Evolutionary conservation across 495 filamentous ascomycete species (phyloP).

Genomic region (Chlorociboria aeruginascens): DNA sequence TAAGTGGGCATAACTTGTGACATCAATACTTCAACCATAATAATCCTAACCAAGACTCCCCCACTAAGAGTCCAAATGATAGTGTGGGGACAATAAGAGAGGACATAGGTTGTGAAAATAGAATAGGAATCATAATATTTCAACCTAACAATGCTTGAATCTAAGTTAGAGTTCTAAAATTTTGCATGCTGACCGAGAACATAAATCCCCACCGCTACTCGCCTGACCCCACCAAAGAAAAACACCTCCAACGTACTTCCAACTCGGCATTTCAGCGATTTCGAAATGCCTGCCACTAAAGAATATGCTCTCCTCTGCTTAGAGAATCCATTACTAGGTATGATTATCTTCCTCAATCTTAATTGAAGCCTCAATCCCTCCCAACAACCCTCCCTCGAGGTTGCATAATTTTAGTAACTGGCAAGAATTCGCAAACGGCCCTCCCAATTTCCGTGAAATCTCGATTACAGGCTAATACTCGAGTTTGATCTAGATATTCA

Average conservation of each 20-base stretch:
- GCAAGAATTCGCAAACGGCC: no score
- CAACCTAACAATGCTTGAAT: no score
- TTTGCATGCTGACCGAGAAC: background rate
- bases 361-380: slow-evolving; percentile 5
- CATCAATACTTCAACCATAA: no score
- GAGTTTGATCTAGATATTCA: slow-evolving; percentile 62
- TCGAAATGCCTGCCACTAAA: slow-evolving; percentile 57
- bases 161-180: no score
- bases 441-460: background rate
- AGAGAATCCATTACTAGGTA: slow-evolving; percentile 93
- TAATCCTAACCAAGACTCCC: no score
- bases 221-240: background rate
- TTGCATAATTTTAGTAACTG: no score
- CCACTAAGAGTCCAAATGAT: no score
- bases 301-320: slow-evolving; percentile 79
- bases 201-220: slow-evolving; percentile 1
- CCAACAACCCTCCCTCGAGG: no score
- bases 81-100: no score
- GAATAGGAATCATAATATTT: no score
- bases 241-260: slow-evolving; percentile 3
- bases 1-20: background rate
- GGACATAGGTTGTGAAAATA: no score
- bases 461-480: slow-evolving; percentile 4
- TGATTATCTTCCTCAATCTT: slow-evolving; percentile 20
- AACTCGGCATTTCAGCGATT: slow-evolving; percentile 1